Evolutionary conservation across 805 yeast species (phyloP).

Genomic region (Spathaspora hagerdaliae): DNA sequence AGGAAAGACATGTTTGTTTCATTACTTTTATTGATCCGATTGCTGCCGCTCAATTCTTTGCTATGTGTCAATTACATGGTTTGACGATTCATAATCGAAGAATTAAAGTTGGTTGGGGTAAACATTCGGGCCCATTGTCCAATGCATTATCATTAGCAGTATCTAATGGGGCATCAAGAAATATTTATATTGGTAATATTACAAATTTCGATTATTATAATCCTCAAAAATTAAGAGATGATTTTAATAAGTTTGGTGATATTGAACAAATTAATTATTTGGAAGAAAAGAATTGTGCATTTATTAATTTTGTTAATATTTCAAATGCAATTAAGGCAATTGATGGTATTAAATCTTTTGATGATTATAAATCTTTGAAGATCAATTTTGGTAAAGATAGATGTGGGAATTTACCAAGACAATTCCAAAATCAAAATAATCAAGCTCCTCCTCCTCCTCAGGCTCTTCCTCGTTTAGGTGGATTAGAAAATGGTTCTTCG

Average conservation of each 20-base stretch:
- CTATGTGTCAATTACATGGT: conserved; percentile 89
- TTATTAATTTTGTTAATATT: conserved; percentile 86
- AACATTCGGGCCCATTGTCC: conserved; percentile 88
- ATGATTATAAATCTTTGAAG: conserved; percentile 60
- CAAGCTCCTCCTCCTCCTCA: background rate
- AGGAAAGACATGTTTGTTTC: conserved; percentile 88
- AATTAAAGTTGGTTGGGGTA: conserved; percentile 96
- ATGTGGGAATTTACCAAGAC: conserved; percentile 92
- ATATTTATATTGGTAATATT: conserved; percentile 80
- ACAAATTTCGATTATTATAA: conserved; percentile 47
- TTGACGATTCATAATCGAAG: conserved; percentile 79
- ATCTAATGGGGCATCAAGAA: conserved; percentile 78
- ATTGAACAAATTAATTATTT: conserved; percentile 91
- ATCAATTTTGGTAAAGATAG: conserved; percentile 93
- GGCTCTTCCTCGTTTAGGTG: conserved; percentile 1
- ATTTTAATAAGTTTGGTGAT: conserved; percentile 83
- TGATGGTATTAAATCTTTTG: conserved; percentile 79
- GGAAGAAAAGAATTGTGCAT: conserved; percentile 81
- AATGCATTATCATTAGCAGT: conserved; percentile 86
- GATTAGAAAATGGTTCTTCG: conserved; percentile 6
- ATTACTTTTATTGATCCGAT: conserved; percentile 94
- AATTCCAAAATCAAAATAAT: conserved; percentile 40
- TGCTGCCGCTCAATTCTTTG: conserved; percentile 96
- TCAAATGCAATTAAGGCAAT: conserved; percentile 89
- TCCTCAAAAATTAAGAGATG: conserved; percentile 60